phyloP scores from a whole-genome alignment of 768 basidiomycete genomes.

The Asterophora lycoperdoides region DNA sequence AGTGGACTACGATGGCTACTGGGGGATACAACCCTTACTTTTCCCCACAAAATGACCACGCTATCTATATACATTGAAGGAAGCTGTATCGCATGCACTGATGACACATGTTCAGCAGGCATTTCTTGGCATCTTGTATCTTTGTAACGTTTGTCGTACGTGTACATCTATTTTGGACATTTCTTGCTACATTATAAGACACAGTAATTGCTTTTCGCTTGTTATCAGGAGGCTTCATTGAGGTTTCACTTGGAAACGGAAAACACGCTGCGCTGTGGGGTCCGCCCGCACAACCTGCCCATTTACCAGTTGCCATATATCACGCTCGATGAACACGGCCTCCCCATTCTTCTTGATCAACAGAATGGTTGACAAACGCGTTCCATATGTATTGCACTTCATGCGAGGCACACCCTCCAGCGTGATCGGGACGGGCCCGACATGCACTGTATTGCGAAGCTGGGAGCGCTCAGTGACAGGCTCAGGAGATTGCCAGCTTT shows the following conservation, averaged over 20 bases:
- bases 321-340: slow-evolving; percentile 67
- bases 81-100: slow-evolving; percentile 6
- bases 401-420: slow-evolving; percentile 22
- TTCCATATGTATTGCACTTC: slow-evolving; percentile 46
- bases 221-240: not conserved
- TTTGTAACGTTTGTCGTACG: slow-evolving; percentile 4
- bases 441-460: slow-evolving; percentile 60
- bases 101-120: slow-evolving; percentile 7
- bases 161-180: slow-evolving; percentile 3
- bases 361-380: slow-evolving; percentile 69
- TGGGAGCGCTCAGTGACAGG: slow-evolving; percentile 47
- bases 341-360: slow-evolving; percentile 57
- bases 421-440: slow-evolving; percentile 44
- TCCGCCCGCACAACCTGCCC: slow-evolving; percentile 37
- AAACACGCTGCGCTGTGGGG: slow-evolving; percentile 44
- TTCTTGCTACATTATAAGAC: slow-evolving; percentile 17
- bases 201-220: slow-evolving; percentile 13
- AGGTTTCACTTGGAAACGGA: slow-evolving; percentile 39
- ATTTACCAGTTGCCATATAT: slow-evolving; percentile 53
- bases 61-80: slow-evolving; percentile 52
- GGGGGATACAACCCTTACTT: slow-evolving; percentile 68
- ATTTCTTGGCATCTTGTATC: slow-evolving; percentile 18
- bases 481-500: slow-evolving; percentile 44
- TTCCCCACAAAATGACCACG: slow-evolving; percentile 49
- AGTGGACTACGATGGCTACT: slow-evolving; percentile 57